Evolutionary conservation across 2,329 filamentous ascomycete species (phyloP).

Genomic region (Aspergillus japonicus): DNA sequence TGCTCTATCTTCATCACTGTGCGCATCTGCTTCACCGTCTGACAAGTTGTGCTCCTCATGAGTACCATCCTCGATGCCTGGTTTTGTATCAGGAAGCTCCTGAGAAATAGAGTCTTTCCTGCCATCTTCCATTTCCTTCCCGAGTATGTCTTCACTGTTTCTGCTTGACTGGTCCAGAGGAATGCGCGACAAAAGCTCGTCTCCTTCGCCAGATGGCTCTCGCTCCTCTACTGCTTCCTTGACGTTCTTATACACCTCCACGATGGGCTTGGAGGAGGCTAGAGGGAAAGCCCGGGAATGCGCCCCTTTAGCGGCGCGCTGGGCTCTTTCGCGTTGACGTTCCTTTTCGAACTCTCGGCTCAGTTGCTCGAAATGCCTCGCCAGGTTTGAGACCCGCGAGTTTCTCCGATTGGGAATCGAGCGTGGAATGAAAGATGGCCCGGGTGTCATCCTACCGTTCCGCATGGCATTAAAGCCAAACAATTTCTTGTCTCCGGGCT

Average conservation of each 20-base stretch:
- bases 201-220: constrained; percentile 62
- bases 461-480: constrained; percentile 67
- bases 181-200: constrained; percentile 39
- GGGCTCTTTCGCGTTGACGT: constrained; percentile 77
- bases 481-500: constrained; percentile 68
- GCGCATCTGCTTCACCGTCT: constrained; percentile 66
- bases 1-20: constrained; percentile 71
- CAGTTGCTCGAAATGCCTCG: constrained; percentile 93
- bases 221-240: constrained; percentile 87
- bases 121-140: constrained; percentile 25
- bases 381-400: constrained; percentile 83
- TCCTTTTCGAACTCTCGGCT: constrained; percentile 97
- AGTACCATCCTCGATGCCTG: constrained; percentile 44
- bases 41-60: constrained; percentile 55
- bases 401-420: constrained; percentile 72
- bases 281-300: constrained; percentile 81
- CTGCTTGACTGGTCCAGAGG: constrained; percentile 34
- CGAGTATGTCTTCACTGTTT: constrained; percentile 27
- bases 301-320: constrained; percentile 72
- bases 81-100: constrained; percentile 36
- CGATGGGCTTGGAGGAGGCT: constrained; percentile 89
- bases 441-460: constrained; percentile 47
- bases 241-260: constrained; percentile 93
- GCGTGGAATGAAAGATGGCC: constrained; percentile 77
- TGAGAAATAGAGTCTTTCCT: constrained; percentile 35